Evolutionary conservation across 805 yeast genomes (phyloP).

Genomic region (Saccharomycopsis sp.): DNA sequence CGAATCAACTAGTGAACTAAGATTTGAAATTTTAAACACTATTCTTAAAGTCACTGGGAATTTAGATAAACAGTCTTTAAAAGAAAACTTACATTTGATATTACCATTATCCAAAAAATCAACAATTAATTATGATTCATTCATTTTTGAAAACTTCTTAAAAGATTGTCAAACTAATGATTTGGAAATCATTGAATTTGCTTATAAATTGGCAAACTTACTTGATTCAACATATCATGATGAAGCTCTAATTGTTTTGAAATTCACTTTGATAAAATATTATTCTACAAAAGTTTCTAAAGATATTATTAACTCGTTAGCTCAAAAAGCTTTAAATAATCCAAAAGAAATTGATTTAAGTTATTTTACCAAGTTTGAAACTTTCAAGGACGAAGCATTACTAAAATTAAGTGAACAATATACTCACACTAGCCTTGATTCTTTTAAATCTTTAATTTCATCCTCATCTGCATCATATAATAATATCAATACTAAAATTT

Average conservation of each 20-base stretch:
- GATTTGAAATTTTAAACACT: constrained; percentile 10
- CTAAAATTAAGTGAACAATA: constrained; percentile 7
- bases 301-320: constrained; percentile 2
- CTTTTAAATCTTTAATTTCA: neutral
- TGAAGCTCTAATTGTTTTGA: constrained; percentile 11
- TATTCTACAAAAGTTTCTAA: neutral
- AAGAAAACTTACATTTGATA: constrained; percentile 12
- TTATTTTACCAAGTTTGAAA: constrained; percentile 9
- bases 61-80: constrained; percentile 9
- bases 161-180: constrained; percentile 1
- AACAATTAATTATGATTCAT: constrained; percentile 1
- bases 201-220: constrained; percentile 12
- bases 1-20: constrained; percentile 4
- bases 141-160: constrained; percentile 14
- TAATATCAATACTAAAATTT: too few species aligned
- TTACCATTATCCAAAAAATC: constrained; percentile 13
- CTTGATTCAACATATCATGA: constrained; percentile 1
- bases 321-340: constrained; percentile 9
- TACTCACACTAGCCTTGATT: constrained; percentile 4
- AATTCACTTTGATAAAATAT: constrained; percentile 8
- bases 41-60: constrained; percentile 13
- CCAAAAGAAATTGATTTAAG: constrained; percentile 16
- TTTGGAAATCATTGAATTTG: constrained; percentile 6
- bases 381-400: neutral
- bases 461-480: too few species aligned